These are phyloP conservation scores for Pouteria glomerata DNA, from an alignment of 148 eudicot species.

Conservation along the genomic window DNA sequence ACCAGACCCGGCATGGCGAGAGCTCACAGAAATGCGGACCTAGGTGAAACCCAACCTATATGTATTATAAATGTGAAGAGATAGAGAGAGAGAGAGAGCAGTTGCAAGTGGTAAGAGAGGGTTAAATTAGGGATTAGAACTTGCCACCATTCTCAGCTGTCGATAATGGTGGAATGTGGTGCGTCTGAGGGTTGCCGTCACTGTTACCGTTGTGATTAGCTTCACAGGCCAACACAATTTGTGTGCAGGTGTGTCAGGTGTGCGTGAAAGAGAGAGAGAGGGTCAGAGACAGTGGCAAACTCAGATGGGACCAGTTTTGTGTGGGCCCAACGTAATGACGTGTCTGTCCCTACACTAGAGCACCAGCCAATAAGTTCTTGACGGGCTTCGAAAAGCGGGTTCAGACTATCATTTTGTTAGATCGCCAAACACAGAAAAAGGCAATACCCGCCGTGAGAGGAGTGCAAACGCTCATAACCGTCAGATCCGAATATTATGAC, in stretches of 20 bases:
- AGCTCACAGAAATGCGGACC: not conserved
- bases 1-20: conserved; percentile 70
- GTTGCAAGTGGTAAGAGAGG: too few species aligned
- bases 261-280: too few species aligned
- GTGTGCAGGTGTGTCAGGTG: too few species aligned
- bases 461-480: conserved; percentile 16
- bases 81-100: too few species aligned
- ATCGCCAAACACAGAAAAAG: conserved; percentile 1
- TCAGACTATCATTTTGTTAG: not conserved
- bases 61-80: too few species aligned
- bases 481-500: not conserved
- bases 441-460: conserved; percentile 4
- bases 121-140: conserved; percentile 24
- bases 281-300: too few species aligned
- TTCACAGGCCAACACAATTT: too few species aligned
- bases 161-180: conserved; percentile 3
- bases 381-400: not conserved
- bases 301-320: too few species aligned
- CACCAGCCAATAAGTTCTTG: too few species aligned
- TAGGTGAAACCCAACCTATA: too few species aligned
- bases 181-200: not conserved
- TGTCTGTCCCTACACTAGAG: too few species aligned
- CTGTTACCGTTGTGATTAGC: not conserved
- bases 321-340: too few species aligned
- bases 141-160: conserved; percentile 13